Evolutionary conservation across 2,329 filamentous ascomycete species (phyloP), one percentile per base, ranked within the genome.

Genomic region (Aphanocladium album): DNA sequence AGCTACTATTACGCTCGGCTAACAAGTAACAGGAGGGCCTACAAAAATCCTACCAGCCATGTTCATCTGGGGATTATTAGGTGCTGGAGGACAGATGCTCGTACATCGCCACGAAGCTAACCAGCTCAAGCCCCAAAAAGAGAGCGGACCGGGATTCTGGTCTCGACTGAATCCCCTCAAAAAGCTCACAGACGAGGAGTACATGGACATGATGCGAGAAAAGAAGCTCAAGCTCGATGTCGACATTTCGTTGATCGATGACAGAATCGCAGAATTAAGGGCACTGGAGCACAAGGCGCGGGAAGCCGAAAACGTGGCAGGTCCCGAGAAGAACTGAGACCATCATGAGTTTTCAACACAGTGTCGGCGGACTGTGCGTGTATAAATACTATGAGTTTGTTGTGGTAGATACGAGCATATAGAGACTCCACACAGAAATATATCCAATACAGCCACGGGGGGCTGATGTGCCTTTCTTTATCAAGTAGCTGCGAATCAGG

Each of bases 211-310:
- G 75, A 77, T 95, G 68, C 78, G 80, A 33, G 89, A 93, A 71
- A 91, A 88, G 73, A 75, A 91, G 45, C 71, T 93, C 27, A 81
- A 79, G 63, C 76, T 93, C 3, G 88, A 95, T 65, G 89, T 84
- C 1, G 89, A 93, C 63, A 91, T 95, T 72, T 86, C 89, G 0
- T 72, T 95, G 5, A 79, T 93, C 39, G 89, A 95, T 67, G 90
- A 93, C 58, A 86, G 85, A 68, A 90, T 95, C 65, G 81, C 70
- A 1, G 72, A 74, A 49, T 57, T 79, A 21, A 64, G 67, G 58
- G 60, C 62, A 62, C 7, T 52, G 25, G 57, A 62, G 27, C 60
- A 58, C 21, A 35, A 55, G 50, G 33, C 59, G 19, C 41, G 21
- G 35, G 51, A 60, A 39, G 37, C 51, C n/a, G 59, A 52, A 39